Percentiles rank a stretch among this genome's conserved stretches.
phyloP scores from a whole-genome alignment of 176 grass and related monocot genomes.

The Avena atlantica region DNA sequence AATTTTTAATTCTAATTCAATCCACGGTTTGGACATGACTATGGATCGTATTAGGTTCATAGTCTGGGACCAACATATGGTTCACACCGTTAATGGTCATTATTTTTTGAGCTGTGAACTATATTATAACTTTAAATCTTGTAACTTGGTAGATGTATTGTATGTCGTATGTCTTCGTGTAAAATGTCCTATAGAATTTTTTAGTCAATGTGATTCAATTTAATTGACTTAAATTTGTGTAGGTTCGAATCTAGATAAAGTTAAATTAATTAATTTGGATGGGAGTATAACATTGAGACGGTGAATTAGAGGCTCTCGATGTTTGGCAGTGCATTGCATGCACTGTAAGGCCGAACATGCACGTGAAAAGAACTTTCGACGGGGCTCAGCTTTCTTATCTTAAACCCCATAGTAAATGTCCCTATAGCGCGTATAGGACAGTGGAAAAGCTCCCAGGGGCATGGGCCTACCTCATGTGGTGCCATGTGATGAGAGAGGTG shows the following conservation, averaged over 20 bases:
- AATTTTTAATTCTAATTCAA: no score
- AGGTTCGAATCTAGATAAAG: no score
- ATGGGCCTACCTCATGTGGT: constrained; percentile 49
- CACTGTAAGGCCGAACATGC: constrained; percentile 3
- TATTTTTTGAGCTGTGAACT: no score
- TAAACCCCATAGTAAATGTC: neutral
- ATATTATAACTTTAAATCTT: neutral
- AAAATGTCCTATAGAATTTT: no score
- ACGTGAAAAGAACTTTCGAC: constrained; percentile 33
- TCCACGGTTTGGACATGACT: no score
- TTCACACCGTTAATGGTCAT: no score
- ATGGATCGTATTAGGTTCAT: no score
- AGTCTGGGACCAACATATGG: no score
- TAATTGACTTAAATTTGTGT: no score
- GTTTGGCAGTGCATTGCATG: neutral
- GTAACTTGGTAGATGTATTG: neutral
- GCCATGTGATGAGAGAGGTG: constrained; percentile 42
- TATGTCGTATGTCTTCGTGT: neutral
- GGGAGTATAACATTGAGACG: neutral
- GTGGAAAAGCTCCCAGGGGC: constrained; percentile 13
- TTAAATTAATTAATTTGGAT: no score
- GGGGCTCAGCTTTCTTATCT: constrained; percentile 18
- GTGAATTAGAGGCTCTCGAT: neutral
- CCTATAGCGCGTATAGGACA: neutral
- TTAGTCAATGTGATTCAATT: no score